Base-by-base conservation (phyloP, 495 filamentous ascomycete species). In the Ascobolus immersus region DNA sequence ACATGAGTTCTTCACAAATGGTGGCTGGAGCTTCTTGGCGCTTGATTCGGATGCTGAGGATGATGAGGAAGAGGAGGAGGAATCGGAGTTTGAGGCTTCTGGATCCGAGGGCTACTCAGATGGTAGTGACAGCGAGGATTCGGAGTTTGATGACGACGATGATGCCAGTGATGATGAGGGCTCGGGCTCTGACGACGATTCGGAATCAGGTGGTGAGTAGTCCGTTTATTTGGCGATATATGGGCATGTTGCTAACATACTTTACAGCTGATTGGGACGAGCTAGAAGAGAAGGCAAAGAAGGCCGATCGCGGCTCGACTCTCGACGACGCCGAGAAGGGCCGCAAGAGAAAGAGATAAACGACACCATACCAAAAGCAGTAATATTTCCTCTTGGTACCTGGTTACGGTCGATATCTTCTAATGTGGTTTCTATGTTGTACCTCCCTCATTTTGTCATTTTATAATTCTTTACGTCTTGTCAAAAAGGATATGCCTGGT, bases 1-100 rank as follows among this genome's bases (percentile, higher is more conserved):
- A 5, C 82, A 94, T 45, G 66, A 71, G 36, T 99, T 99, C 67
- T 99, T 91, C 51, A 63, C 60, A 19, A 82, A 94, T 45, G 89
- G 89, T 18, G 89, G 89, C 17, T 99, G 89, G 89, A 73, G 69
- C 10, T 93, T 94, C 68, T 51, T 99, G 35, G 65, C 69, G 20
- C 73, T 72, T 35, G 84, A 93, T 25, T 78, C 71, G 1, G 89
- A 94, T 43, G 77, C 73, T 3, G 81, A 92, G 30, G 81, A 67
- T 33, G 67, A 58, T 0, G 69, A 69, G 0, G 71, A 76, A 12
- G 77, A 84, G 45, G 71, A 76, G 35, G 79, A 93, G 54, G 89
- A 93, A 50, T 76, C 69, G 14, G 78, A 71, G 23, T 99, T 91
- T 47, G 89, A 99, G 56, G 71, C 86, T 29, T 66, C 60, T 17